These are phyloP conservation scores for Boletales sp. DNA, from an alignment of 768 basidiomycete genomes.

Conservation along the genomic window DNA sequence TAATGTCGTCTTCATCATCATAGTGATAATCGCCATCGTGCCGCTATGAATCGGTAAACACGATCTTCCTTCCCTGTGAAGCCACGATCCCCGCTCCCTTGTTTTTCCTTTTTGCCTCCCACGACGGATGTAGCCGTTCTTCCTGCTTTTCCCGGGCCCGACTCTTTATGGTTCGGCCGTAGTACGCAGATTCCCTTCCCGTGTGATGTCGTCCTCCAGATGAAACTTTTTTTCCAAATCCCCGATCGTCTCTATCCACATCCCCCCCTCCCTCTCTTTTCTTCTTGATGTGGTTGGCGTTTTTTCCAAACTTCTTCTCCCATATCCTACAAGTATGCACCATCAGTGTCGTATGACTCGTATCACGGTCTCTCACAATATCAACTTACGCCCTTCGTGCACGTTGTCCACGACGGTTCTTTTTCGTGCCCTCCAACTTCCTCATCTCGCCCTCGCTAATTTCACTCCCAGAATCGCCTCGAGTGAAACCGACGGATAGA, in stretches of 20 bases:
- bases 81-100: slow-evolving; percentile 63
- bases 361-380: neutral
- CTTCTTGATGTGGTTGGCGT: slow-evolving; percentile 89
- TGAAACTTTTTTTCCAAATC: slow-evolving; percentile 11
- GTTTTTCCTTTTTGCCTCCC: slow-evolving; percentile 87
- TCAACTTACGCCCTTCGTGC: slow-evolving; percentile 87
- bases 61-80: slow-evolving; percentile 84
- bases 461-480: slow-evolving; percentile 78
- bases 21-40: neutral
- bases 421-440: slow-evolving; percentile 56
- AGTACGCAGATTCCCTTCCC: neutral
- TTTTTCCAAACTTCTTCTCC: slow-evolving; percentile 93
- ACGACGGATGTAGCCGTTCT: slow-evolving; percentile 81
- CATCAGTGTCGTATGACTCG: neutral
- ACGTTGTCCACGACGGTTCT: slow-evolving; percentile 89
- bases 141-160: slow-evolving; percentile 7
- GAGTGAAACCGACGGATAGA: slow-evolving; percentile 79
- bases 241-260: slow-evolving; percentile 6
- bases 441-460: slow-evolving; percentile 62
- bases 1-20: neutral
- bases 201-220: neutral
- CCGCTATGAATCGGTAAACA: slow-evolving; percentile 34
- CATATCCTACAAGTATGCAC: slow-evolving; percentile 63
- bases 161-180: too few species aligned
- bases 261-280: slow-evolving; percentile 22